Evolutionary conservation across 495 filamentous ascomycete species (phyloP), one percentile per base, ranked within the genome.

Genomic region (Thermochaetoides thermophila): DNA sequence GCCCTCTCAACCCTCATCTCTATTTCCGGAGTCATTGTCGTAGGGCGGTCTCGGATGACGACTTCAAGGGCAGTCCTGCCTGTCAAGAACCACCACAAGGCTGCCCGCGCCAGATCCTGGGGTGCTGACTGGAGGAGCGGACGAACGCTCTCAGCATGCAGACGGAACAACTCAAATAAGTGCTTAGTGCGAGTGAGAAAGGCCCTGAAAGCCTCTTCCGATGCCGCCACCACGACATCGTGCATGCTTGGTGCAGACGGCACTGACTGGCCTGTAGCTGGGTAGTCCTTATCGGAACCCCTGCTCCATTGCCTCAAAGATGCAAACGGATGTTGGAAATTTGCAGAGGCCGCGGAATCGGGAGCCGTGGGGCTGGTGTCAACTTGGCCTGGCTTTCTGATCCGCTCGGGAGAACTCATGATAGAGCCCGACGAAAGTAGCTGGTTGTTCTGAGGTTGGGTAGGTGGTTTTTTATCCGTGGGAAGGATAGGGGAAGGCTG

Each of bases 31-130:
- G 53, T 63, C n/a, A n/a, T n/a, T n/a, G n/a, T n/a, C 1, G 63
- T 46, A 7, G 75, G 68, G 6, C 68, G 68, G 21, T 69, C 68
- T 34, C 81, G 68, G 28, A 84, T 74, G 35, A 74, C 65, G 7
- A 56, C 57, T 56, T 94, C 84, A 29, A 92, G 59, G 5, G 70
- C 66, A 28, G 72, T 66, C 42, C 83, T 73, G 32, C 82, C 85
- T 22, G 67, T 73, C 37, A 91, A 46, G 45, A 92, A 92, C 85
- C 85, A 94, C 85, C 85, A 94, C 2, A 78, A 51, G 12, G 72
- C 73, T 27, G 72, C 76, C 38, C 76, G 61, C 9, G 80, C 61
- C 63, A 85, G 74, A 45, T 84, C 71, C 13, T 69, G 56, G 2
- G 70, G 61, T 6, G 64, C 64, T 8, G 67, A 73, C 33, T 63